phyloP scores from a whole-genome alignment of 2,329 filamentous ascomycete genomes.

The Penicillium sp. region DNA sequence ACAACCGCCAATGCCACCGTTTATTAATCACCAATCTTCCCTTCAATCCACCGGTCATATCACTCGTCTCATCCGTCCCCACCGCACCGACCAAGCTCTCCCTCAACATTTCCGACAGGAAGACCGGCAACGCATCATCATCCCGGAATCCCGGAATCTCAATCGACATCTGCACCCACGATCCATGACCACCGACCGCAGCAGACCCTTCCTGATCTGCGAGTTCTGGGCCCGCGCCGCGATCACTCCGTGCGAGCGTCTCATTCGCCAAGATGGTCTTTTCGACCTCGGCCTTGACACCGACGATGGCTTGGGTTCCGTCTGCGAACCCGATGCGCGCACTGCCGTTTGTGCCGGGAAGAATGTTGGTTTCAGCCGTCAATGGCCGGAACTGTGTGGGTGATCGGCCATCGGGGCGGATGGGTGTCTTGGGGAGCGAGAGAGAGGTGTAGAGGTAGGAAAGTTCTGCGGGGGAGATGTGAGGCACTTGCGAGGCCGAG shows the following conservation, averaged over 20 bases:
- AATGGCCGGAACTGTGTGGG: constrained; percentile 85
- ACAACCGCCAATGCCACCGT: constrained; percentile 93
- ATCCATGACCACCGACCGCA: constrained; percentile 45
- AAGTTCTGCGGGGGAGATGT: constrained; percentile 91
- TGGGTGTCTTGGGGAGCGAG: constrained; percentile 64
- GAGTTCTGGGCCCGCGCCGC: constrained; percentile 18
- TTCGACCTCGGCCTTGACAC: constrained; percentile 91
- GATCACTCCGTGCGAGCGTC: constrained; percentile 34
- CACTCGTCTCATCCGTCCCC: constrained; percentile 56
- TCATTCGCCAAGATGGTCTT: constrained; percentile 48
- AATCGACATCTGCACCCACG: constrained; percentile 84
- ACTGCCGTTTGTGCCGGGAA: constrained; percentile 85
- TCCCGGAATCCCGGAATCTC: constrained; percentile 88
- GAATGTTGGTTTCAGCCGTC: constrained; percentile 80
- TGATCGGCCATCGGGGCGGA: constrained; percentile 80
- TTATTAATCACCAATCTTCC: constrained; percentile 78
- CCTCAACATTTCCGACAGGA: constrained; percentile 77
- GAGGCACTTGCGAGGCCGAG: constrained; percentile 43
- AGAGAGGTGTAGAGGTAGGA: constrained; percentile 91
- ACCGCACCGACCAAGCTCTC: constrained; percentile 71
- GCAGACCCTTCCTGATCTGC: constrained; percentile 23
- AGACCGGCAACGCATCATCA: constrained; percentile 83
- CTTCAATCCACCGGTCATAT: constrained; percentile 62
- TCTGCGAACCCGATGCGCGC: constrained; percentile 91
- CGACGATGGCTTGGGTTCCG: constrained; percentile 91